Evolutionary conservation across 2,329 filamentous ascomycete genomes (phyloP).

Genomic region (Colletotrichum sp.): DNA sequence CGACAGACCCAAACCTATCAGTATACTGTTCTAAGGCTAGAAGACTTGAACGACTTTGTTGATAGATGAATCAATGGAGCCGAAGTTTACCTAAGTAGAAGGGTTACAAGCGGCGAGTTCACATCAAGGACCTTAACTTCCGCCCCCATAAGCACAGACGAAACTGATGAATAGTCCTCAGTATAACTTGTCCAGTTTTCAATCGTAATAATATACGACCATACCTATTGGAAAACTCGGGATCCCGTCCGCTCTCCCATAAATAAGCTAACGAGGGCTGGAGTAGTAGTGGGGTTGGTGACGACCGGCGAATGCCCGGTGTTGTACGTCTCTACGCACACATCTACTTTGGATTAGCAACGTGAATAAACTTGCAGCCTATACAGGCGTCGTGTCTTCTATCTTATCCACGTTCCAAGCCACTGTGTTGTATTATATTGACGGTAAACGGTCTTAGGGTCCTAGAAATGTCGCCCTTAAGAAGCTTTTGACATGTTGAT

Average conservation of each 20-base stretch:
- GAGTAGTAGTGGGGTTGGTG: neutral
- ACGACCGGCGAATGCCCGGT: neutral
- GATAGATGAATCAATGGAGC: neutral
- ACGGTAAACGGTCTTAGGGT: no score
- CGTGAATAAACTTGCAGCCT: no score
- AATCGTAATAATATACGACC: fast-evolving
- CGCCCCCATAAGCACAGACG: neutral
- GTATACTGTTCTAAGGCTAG: neutral
- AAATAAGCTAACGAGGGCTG: neutral
- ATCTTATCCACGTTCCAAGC: no score
- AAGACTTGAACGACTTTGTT: neutral
- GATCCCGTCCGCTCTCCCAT: neutral
- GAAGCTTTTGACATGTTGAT: no score
- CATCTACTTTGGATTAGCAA: no score
- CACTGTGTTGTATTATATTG: no score
- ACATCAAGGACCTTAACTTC: neutral
- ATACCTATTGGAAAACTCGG: neutral
- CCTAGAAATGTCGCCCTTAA: no score
- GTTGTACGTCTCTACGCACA: neutral
- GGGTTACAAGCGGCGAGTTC: neutral
- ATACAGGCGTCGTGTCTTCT: no score
- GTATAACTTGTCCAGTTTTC: fast-evolving
- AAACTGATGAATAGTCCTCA: neutral
- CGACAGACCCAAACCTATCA: neutral
- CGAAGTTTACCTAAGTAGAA: neutral